phyloP scores from a whole-genome alignment of 225 moss, liverwort and hornwort genomes.

The Rhytidiadelphus loreus region DNA sequence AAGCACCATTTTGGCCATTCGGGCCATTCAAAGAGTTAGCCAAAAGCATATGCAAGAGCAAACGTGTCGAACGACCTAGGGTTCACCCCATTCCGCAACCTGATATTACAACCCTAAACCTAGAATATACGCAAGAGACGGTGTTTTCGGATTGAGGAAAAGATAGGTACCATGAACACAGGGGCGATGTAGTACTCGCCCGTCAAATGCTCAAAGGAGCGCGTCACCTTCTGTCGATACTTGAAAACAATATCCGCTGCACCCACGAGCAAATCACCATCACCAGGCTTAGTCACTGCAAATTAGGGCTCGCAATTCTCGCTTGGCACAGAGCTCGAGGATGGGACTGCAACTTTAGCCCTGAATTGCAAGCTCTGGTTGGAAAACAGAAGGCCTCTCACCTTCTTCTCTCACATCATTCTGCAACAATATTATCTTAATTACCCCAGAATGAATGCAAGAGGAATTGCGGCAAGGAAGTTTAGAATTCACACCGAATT shows the following conservation, averaged over 20 bases:
- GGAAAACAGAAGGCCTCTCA: background rate
- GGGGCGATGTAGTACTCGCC: constrained; percentile 98
- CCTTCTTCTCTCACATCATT: background rate
- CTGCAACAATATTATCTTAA: background rate
- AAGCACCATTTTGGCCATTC: too few relatives aligned
- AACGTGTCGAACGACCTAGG: background rate
- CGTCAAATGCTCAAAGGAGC: constrained; percentile 70
- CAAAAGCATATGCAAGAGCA: background rate
- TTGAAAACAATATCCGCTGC: constrained; percentile 89
- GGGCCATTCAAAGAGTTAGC: background rate
- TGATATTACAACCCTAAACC: background rate
- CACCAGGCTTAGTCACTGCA: background rate
- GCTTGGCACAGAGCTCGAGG: background rate
- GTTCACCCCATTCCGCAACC: background rate
- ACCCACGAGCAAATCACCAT: background rate
- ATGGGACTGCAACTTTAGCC: background rate
- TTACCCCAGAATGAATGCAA: background rate
- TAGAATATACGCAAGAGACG: background rate
- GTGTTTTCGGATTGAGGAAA: background rate
- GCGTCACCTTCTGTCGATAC: constrained; percentile 88
- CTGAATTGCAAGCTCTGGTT: background rate
- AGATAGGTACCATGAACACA: constrained; percentile 57
- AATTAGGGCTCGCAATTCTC: background rate
- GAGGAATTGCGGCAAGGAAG: background rate
- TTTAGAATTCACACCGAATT: background rate